These are phyloP conservation scores for Metroxylon sagu DNA, from an alignment of 176 grass and related monocot genomes.

Conservation along the genomic window DNA sequence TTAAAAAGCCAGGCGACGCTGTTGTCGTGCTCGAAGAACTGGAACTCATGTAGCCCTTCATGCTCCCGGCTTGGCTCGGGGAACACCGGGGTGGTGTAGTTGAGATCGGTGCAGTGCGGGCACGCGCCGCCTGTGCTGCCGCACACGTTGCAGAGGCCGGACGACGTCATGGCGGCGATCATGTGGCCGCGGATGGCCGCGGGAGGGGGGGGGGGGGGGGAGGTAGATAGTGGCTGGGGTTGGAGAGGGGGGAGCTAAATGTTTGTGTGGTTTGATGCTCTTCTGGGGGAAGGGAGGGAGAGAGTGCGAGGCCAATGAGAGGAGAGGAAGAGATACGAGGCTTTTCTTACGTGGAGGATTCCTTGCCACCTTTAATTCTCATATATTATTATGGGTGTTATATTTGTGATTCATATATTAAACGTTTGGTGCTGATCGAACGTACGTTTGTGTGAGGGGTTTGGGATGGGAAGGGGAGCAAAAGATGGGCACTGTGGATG, in stretches of 20 bases:
- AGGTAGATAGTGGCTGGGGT: background rate
- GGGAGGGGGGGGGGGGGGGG: background rate
- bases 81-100: conserved; percentile 18
- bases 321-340: conserved; percentile 26
- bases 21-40: conserved; percentile 42
- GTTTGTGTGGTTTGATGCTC: conserved; percentile 6
- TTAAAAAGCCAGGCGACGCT: conserved; percentile 41
- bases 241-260: conserved; percentile 9
- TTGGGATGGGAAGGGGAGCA: too few relatives aligned
- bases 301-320: conserved; percentile 25
- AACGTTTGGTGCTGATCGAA: too few relatives aligned
- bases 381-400: too few relatives aligned
- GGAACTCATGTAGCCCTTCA: conserved; percentile 31
- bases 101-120: conserved; percentile 26
- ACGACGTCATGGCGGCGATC: conserved; percentile 18
- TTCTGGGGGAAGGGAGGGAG: background rate
- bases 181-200: conserved; percentile 8
- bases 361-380: conserved; percentile 17
- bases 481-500: too few relatives aligned
- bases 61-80: conserved; percentile 5
- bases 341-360: conserved; percentile 55
- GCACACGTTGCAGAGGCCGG: conserved; percentile 23
- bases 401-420: too few relatives aligned
- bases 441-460: too few relatives aligned
- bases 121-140: conserved; percentile 1